Percentiles rank a stretch among this genome's conserved stretches.
Evolutionary conservation across 2,329 filamentous ascomycete genomes (phyloP).

Genomic region (Pestalotiopsis sp.): DNA sequence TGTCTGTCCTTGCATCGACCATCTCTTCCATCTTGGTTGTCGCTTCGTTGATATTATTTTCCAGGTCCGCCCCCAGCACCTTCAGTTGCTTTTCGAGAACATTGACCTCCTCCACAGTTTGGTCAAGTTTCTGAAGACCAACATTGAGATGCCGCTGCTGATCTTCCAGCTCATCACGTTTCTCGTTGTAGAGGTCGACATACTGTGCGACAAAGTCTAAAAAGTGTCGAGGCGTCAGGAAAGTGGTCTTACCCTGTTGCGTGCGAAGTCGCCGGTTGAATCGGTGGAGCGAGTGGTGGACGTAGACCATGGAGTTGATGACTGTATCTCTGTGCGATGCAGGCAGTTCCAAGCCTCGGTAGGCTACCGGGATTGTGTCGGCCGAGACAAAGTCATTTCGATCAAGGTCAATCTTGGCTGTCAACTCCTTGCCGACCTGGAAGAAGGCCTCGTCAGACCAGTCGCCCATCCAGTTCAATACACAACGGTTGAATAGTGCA

Average conservation of each 20-base stretch:
- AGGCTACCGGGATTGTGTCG: conserved; percentile 91
- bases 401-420: conserved; percentile 94
- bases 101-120: conserved; percentile 96
- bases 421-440: conserved; percentile 95
- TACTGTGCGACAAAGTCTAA: conserved; percentile 98
- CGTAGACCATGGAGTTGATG: conserved; percentile 98
- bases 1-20: not conserved
- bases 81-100: conserved; percentile 89
- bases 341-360: conserved; percentile 81
- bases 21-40: conserved; percentile 46
- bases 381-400: conserved; percentile 83
- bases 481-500: conserved; percentile 98
- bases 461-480: conserved; percentile 99
- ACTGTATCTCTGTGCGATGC: conserved; percentile 90
- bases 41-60: conserved; percentile 91
- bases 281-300: conserved; percentile 89
- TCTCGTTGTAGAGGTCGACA: conserved; percentile 95
- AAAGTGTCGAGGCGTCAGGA: conserved; percentile 94
- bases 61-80: conserved; percentile 90
- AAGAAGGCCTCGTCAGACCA: conserved; percentile 99
- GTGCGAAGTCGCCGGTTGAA: conserved; percentile 89
- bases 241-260: conserved; percentile 91
- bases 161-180: conserved; percentile 96
- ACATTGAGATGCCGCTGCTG: conserved; percentile 98
- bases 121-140: conserved; percentile 93